Evolutionary conservation across 2,329 filamentous ascomycete species (phyloP).

Genomic region (Arthroderma uncinatum): DNA sequence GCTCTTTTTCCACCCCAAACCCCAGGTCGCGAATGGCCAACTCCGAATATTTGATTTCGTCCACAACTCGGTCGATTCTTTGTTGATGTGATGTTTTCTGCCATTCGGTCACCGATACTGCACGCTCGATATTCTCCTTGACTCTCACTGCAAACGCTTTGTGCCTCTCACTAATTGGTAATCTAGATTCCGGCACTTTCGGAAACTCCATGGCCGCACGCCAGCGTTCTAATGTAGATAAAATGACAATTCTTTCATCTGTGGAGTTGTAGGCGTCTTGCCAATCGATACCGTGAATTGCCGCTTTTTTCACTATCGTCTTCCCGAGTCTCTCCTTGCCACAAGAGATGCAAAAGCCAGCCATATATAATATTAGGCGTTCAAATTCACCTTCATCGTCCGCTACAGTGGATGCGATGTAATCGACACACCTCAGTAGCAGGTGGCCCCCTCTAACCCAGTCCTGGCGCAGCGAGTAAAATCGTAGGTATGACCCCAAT

Average conservation of each 20-base stretch:
- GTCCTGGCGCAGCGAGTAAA: constrained; percentile 27
- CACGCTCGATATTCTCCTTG: background rate
- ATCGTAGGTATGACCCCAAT: constrained; percentile 30
- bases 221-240: constrained; percentile 21
- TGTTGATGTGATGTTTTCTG: background rate
- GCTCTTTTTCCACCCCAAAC: constrained; percentile 4
- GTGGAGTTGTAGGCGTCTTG: constrained; percentile 19
- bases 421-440: constrained; percentile 27
- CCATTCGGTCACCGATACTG: background rate
- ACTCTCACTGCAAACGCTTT: background rate
- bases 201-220: constrained; percentile 17
- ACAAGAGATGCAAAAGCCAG: constrained; percentile 30
- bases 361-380: constrained; percentile 30
- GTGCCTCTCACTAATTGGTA: background rate
- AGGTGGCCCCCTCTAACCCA: constrained; percentile 28
- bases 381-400: constrained; percentile 19
- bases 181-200: background rate
- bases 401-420: constrained; percentile 21
- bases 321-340: constrained; percentile 22
- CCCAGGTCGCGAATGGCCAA: constrained; percentile 4
- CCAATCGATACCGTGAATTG: constrained; percentile 28
- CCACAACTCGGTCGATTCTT: background rate
- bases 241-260: constrained; percentile 19
- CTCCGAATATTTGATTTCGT: background rate
- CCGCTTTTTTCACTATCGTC: constrained; percentile 26